Base-by-base conservation (phyloP, 1,284 basidiomycete species). In the Ustilago trichophora region DNA sequence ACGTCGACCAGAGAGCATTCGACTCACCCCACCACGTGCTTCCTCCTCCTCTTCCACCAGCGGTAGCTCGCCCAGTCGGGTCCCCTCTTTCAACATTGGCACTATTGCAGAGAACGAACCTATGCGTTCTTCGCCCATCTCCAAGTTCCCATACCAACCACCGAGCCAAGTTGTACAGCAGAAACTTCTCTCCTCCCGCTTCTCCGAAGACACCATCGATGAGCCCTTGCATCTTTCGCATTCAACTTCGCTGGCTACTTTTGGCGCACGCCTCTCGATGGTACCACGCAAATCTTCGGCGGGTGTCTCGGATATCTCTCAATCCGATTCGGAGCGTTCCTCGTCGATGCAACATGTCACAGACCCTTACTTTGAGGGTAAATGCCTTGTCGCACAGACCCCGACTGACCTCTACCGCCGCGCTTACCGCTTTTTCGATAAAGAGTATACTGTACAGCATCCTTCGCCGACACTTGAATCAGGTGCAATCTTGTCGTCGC, bases 121-220 rank as follows among this genome's bases (percentile, higher is more conserved):
- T 21, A 49, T 57, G 40, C 42, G 32, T 3, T 31, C 60, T 2
- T 56, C 60, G 33, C 42, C 54, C 27, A 45, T 53, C 26, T 57
- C 49, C 45, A 46, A 49, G 33, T 26, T 48, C 25, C 27, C 44
- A 16, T 63, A 63, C 31, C 48, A 52, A 36, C 54, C 54, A 13
- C 54, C 60, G 1, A 37, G 35, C 18, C 36, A 40, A 16, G 32
- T 15, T 4, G 35, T 50, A n/a, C 50, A 65, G 31, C 48, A 47
- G 0, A 21, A 42, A 4, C 10, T 59, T 3, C 56, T 67, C 13
- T 47, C 47, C 5, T 67, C 64, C 0, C 40, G 64, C 13, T 67
- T 67, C 36, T 67, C 64, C 13, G 64, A 67, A 38, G 64, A 67
- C 26, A 67, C 64, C 22, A 42, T 67, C 36, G 64, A 67, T 9